Percentiles rank a stretch among this genome's conserved stretches.
Evolutionary conservation across 177 flowering plant species (phyloP).

Genomic region (Vitis hybrid): DNA sequence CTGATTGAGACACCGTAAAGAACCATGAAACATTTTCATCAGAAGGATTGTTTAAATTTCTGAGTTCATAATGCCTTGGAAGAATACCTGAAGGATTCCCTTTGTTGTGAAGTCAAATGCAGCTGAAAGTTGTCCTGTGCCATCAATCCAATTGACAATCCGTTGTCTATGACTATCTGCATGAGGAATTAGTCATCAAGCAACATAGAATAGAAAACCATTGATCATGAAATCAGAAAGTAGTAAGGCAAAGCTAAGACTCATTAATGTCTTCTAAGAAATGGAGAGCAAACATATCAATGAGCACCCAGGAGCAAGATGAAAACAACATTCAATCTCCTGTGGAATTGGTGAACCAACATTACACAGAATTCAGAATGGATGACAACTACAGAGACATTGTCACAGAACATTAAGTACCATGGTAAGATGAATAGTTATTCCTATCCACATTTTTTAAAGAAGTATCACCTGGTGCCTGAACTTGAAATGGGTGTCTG

Average conservation of each 20-base stretch:
- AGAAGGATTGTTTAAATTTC: background rate
- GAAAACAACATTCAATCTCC: too few relatives aligned
- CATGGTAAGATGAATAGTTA: too few relatives aligned
- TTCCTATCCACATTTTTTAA: too few relatives aligned
- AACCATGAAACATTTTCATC: background rate
- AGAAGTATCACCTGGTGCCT: too few relatives aligned
- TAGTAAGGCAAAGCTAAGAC: too few relatives aligned
- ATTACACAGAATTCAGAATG: background rate
- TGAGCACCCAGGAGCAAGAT: too few relatives aligned
- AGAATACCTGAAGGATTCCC: conserved; percentile 87
- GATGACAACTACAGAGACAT: background rate
- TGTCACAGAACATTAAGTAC: too few relatives aligned
- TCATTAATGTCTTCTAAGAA: too few relatives aligned
- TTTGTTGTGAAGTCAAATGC: conserved; percentile 97
- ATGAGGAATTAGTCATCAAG: conserved; percentile 6
- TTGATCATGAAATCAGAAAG: too few relatives aligned
- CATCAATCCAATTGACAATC: conserved; percentile 90
- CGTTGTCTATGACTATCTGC: conserved; percentile 92
- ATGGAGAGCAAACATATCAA: too few relatives aligned
- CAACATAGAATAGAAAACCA: background rate
- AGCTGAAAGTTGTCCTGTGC: conserved; percentile 71
- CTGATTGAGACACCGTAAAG: background rate
- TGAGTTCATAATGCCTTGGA: background rate
- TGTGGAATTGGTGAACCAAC: too few relatives aligned
- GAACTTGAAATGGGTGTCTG: too few relatives aligned